Percentiles rank a stretch among this genome's conserved stretches.
Evolutionary conservation across 2,329 filamentous ascomycete species (phyloP).

Genomic region (Colletotrichum sp.): DNA sequence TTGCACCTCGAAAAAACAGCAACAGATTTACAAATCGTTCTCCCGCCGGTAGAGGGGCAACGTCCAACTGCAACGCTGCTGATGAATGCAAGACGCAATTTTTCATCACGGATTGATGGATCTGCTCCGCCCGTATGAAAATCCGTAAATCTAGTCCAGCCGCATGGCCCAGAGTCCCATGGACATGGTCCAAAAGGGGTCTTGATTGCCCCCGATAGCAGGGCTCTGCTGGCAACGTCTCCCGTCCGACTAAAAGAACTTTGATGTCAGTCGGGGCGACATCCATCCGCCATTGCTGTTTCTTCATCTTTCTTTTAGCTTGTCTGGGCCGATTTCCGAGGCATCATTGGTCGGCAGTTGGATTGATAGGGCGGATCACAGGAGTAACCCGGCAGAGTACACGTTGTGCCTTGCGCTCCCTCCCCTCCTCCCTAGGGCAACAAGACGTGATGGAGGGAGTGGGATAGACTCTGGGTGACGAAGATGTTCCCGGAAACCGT

Average conservation of each 20-base stretch:
- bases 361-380: neutral
- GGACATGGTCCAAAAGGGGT: neutral
- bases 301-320: neutral
- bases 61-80: neutral
- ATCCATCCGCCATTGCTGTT: neutral
- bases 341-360: neutral
- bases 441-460: neutral
- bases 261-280: neutral
- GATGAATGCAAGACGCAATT: neutral
- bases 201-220: slow-evolving; percentile 3
- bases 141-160: slow-evolving; percentile 13
- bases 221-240: neutral
- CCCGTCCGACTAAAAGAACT: neutral
- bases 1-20: neutral
- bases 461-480: neutral
- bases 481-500: neutral
- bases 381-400: neutral
- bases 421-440: neutral
- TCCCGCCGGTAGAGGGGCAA: neutral
- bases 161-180: neutral
- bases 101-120: neutral
- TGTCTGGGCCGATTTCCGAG: neutral
- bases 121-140: neutral
- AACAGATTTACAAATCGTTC: neutral
- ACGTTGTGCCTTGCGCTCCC: neutral